These are phyloP conservation scores for Metarhizium brunneum DNA, from an alignment of 2,329 filamentous ascomycete species.

Conservation along the genomic window DNA sequence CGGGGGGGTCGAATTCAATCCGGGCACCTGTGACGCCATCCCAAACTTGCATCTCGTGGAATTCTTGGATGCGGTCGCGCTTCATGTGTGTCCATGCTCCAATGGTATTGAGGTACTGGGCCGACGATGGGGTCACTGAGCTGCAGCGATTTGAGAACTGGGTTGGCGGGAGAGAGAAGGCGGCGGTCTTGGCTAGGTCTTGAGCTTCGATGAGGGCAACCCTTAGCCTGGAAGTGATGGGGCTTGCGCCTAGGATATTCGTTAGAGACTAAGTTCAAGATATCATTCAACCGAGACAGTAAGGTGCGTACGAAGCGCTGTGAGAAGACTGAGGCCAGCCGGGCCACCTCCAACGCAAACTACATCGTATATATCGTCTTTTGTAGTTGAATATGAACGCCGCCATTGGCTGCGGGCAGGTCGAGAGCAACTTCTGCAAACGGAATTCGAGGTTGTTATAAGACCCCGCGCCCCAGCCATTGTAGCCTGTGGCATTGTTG, in stretches of 20 bases:
- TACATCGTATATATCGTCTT: constrained; percentile 79
- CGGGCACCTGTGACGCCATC: constrained; percentile 81
- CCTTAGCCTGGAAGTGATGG: constrained; percentile 65
- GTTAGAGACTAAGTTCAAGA: not conserved
- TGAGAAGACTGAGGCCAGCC: constrained; percentile 73
- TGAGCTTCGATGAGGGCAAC: constrained; percentile 88
- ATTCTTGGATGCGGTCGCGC: constrained; percentile 66
- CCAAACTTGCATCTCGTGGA: constrained; percentile 98
- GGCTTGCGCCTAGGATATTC: constrained; percentile 55
- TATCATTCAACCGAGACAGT: not conserved
- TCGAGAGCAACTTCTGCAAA: constrained; percentile 39
- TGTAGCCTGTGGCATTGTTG: not conserved
- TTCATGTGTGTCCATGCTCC: constrained; percentile 79
- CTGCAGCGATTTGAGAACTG: constrained; percentile 91
- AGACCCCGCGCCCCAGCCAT: constrained; percentile 20
- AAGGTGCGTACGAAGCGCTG: constrained; percentile 57
- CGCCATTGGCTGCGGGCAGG: constrained; percentile 25
- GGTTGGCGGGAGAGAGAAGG: constrained; percentile 56
- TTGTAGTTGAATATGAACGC: constrained; percentile 32
- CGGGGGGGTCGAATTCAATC: constrained; percentile 77
- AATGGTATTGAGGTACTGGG: constrained; percentile 71
- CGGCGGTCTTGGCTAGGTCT: constrained; percentile 60
- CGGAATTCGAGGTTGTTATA: constrained; percentile 20
- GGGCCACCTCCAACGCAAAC: constrained; percentile 87
- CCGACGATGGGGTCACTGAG: constrained; percentile 82